Evolutionary conservation across 225 moss, liverwort and hornwort species (phyloP).

Genomic region (Bryoerythrophyllum caledonicum): DNA sequence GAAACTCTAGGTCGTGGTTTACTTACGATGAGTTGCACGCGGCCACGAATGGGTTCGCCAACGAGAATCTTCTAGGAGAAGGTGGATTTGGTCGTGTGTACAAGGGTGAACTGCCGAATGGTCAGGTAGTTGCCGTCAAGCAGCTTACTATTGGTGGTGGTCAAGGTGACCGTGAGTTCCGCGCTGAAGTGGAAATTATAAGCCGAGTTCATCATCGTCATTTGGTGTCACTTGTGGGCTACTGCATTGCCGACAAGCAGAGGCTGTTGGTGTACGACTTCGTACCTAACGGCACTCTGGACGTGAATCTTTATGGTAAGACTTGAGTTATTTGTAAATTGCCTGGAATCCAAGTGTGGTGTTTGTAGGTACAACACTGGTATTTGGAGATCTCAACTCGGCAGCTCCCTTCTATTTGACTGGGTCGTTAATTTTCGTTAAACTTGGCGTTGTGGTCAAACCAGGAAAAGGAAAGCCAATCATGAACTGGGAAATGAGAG

Average conservation of each 20-base stretch:
- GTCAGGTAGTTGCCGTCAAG: conserved; percentile 84
- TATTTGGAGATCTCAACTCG: neutral
- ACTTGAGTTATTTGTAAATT: neutral
- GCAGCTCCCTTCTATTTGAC: neutral
- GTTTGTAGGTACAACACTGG: neutral
- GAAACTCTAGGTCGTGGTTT: conserved; percentile 84
- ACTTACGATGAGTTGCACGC: conserved; percentile 71
- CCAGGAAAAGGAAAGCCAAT: conserved; percentile 55
- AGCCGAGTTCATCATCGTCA: conserved; percentile 93
- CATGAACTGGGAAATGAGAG: conserved; percentile 78
- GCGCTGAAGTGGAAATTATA: conserved; percentile 90
- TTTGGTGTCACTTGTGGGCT: conserved; percentile 84
- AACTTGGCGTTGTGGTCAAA: conserved; percentile 10
- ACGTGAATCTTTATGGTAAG: conserved; percentile 75
- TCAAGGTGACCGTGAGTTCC: conserved; percentile 88
- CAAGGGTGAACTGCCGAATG: conserved; percentile 64
- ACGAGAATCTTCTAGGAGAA: conserved; percentile 70
- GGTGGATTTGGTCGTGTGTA: conserved; percentile 92
- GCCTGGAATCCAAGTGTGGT: neutral
- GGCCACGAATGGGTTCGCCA: conserved; percentile 78
- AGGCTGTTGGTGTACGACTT: conserved; percentile 84
- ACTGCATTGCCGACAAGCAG: conserved; percentile 90
- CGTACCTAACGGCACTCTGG: conserved; percentile 86
- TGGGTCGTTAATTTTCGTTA: neutral
- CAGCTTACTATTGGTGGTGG: conserved; percentile 90